Evolutionary conservation across 2,329 filamentous ascomycete genomes (phyloP), one percentile per base, ranked within the genome.

Genomic region (Colletotrichum sp.): DNA sequence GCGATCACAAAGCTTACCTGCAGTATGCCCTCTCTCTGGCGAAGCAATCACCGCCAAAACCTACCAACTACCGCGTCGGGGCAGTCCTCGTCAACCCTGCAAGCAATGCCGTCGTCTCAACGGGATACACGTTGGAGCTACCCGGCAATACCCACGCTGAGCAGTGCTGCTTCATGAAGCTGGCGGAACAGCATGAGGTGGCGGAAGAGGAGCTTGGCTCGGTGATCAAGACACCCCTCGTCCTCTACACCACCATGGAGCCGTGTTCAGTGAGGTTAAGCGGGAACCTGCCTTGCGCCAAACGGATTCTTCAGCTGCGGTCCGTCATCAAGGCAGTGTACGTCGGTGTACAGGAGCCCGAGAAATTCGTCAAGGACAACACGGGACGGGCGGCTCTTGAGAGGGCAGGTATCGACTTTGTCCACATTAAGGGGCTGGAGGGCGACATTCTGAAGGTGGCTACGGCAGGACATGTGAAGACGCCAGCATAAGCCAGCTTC

Each of bases 81-180:
- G 97, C 97, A n/a, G 85, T 98, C n/a, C 89, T 99, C 52, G 89
- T 97, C 24, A 89, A 92, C 74, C 83, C 88, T 16, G 85, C 85
- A 57, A 89, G 87, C 44, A 89, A 92, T 79, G 83, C 86, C 30
- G 88, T 98, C 74, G 88, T 98, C 32, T 91, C 94, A 1, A 95
- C 95, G 3, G 96, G 97, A 71, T 99, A 96, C 86, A 98, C 97
- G 0, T 90, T 98, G 75, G 96, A 99, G 85, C 92, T 96, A 6
- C 90, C 92, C 0, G 97, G 96, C 57, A 99, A 99, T 86, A 99
- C 97, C 0, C 97, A 99, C 82, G 97, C 97, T 5, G 97, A 99
- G 83, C 96, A 99, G 86, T 96, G 94, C 84, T 98, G 95, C 82
- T 90, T 99, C 72, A 85, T 93, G 65, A 99, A 99, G 84, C 90